Conservation (phyloP, 768 basidiomycete species). For the Tulasnella sp. region DNA sequence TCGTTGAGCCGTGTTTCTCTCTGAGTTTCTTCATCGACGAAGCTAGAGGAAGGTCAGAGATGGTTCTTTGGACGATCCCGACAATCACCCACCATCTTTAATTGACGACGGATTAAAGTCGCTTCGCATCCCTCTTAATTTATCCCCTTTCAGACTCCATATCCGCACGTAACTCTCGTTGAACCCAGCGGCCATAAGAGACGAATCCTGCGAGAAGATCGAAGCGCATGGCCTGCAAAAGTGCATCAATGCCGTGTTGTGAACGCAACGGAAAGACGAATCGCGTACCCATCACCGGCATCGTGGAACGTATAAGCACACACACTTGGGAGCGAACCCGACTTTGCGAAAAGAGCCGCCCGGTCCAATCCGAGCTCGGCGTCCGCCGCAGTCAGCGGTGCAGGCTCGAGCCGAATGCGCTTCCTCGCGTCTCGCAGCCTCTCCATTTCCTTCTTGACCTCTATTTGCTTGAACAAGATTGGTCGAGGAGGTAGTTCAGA, state of each 20-base stretch:
- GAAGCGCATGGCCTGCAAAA: constrained; percentile 71
- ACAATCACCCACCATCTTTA: constrained; percentile 57
- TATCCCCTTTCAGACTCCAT: constrained; percentile 94
- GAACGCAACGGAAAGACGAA: background rate
- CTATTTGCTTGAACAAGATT: constrained; percentile 72
- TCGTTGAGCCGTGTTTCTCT: constrained; percentile 77
- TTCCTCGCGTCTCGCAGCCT: constrained; percentile 85
- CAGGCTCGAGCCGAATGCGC: constrained; percentile 84
- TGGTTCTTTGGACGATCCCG: background rate
- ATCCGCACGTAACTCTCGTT: constrained; percentile 91
- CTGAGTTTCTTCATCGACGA: constrained; percentile 47
- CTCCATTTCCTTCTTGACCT: constrained; percentile 88
- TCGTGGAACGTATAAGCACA: constrained; percentile 95
- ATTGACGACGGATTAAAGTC: constrained; percentile 65
- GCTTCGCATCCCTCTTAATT: constrained; percentile 67
- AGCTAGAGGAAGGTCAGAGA: constrained; percentile 44
- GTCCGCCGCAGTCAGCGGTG: constrained; percentile 43
- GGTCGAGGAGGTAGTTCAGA: constrained; percentile 78
- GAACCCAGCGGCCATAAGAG: constrained; percentile 91
- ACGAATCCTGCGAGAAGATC: constrained; percentile 84
- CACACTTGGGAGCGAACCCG: constrained; percentile 80
- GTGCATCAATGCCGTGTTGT: background rate
- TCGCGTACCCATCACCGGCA: constrained; percentile 82
- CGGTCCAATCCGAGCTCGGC: constrained; percentile 18
- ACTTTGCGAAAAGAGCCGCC: constrained; percentile 18